A percentile compares a stretch with the other conserved stretches of the same genome.
phyloP scores from a whole-genome alignment of 768 basidiomycete genomes.

The Suillus luteus region DNA sequence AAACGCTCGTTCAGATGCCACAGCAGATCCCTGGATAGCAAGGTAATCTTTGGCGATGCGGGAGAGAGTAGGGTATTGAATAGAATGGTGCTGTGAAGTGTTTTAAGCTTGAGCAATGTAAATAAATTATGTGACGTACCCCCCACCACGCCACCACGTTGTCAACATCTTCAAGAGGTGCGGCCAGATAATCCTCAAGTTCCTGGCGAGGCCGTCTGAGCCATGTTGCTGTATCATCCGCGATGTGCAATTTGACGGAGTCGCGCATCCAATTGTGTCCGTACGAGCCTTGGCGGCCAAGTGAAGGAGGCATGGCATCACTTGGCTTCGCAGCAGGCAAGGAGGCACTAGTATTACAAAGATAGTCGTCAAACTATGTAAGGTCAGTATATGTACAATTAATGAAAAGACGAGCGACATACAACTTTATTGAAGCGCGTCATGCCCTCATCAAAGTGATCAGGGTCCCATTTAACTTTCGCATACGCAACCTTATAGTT shows the following conservation, averaged over 20 bases:
- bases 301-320: not conserved
- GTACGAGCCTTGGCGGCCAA: not conserved
- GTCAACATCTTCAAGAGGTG: slow-evolving; percentile 1
- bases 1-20: slow-evolving; percentile 31
- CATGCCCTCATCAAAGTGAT: no score
- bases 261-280: not conserved
- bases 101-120: not conserved
- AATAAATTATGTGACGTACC: not conserved
- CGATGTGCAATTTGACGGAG: not conserved
- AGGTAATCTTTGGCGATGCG: slow-evolving; percentile 22
- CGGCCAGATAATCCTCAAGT: slow-evolving; percentile 8
- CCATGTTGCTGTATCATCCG: not conserved
- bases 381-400: not conserved
- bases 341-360: not conserved
- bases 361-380: not conserved
- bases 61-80: slow-evolving; percentile 24
- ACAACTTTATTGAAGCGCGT: no score
- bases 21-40: slow-evolving; percentile 32
- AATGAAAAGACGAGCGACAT: no score
- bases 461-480: no score
- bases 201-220: slow-evolving; percentile 5
- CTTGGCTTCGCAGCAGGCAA: not conserved
- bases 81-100: slow-evolving; percentile 13
- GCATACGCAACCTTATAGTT: no score
- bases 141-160: slow-evolving; percentile 12